Conservation (phyloP, 768 basidiomycete genomes). For the Gloeostereum incarnatum region DNA sequence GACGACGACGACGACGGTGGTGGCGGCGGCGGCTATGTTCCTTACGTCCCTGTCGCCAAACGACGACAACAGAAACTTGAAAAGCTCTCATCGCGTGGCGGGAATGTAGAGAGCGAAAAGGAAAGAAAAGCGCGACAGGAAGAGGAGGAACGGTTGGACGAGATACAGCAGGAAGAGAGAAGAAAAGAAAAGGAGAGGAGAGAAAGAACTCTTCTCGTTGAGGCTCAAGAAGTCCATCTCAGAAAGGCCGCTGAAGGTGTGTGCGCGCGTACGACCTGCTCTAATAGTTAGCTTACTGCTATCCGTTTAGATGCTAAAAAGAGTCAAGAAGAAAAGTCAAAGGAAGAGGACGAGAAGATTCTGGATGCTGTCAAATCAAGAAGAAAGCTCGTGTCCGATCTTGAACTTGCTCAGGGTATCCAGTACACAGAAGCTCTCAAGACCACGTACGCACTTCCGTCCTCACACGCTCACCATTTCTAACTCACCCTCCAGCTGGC, state of each 20-base stretch:
- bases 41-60: slow-evolving; percentile 84
- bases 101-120: slow-evolving; percentile 42
- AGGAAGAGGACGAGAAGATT: slow-evolving; percentile 87
- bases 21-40: slow-evolving; percentile 60
- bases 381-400: slow-evolving; percentile 84
- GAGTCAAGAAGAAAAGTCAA: slow-evolving; percentile 74
- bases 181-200: slow-evolving; percentile 67
- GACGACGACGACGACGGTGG: slow-evolving; percentile 58
- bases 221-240: slow-evolving; percentile 92
- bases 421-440: slow-evolving; percentile 80
- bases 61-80: slow-evolving; percentile 75
- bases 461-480: neutral
- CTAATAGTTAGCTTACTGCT: neutral
- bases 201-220: slow-evolving; percentile 81
- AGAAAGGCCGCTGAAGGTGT: slow-evolving; percentile 75
- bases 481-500: slow-evolving; percentile 54
- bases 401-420: slow-evolving; percentile 91
- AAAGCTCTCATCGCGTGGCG: slow-evolving; percentile 57
- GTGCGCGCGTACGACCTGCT: slow-evolving; percentile 8
- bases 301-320: slow-evolving; percentile 64
- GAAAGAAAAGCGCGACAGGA: slow-evolving; percentile 22
- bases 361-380: slow-evolving; percentile 86
- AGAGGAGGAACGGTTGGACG: slow-evolving; percentile 63
- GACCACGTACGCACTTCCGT: slow-evolving; percentile 47
- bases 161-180: slow-evolving; percentile 70